A percentile compares a stretch with the other conserved stretches of the same genome.
These are phyloP conservation scores for Pichia terricola DNA, from an alignment of 1,139 yeast species.

Conservation along the genomic window DNA sequence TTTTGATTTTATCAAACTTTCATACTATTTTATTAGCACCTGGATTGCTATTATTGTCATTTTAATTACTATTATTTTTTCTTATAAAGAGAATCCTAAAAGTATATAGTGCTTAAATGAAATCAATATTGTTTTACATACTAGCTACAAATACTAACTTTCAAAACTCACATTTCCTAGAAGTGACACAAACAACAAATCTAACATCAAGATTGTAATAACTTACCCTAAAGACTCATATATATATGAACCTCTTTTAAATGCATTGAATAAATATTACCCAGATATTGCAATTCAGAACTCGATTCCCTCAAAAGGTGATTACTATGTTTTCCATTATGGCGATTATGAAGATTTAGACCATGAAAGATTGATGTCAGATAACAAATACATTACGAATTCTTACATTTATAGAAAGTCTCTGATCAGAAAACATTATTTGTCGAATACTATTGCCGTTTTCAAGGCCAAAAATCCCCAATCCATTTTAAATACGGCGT, in stretches of 20 bases:
- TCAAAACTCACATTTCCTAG: too few relatives aligned
- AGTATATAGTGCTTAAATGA: too few relatives aligned
- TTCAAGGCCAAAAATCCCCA: slow-evolving; percentile 67
- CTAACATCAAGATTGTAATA: slow-evolving; percentile 7
- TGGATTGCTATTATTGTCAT: too few relatives aligned
- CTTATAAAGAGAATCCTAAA: too few relatives aligned
- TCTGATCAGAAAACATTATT: slow-evolving; percentile 78
- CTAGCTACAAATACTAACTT: too few relatives aligned
- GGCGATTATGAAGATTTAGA: slow-evolving; percentile 88
- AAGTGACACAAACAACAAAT: too few relatives aligned
- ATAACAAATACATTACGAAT: slow-evolving; percentile 52
- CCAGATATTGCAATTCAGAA: slow-evolving; percentile 17
- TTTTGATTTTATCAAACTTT: too few relatives aligned
- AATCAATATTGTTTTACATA: too few relatives aligned
- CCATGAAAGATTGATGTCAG: slow-evolving; percentile 44
- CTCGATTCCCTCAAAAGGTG: slow-evolving; percentile 15
- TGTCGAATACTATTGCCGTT: slow-evolving; percentile 69
- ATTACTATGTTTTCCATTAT: slow-evolving; percentile 48
- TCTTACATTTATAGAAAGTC: slow-evolving; percentile 84
- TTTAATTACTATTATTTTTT: too few relatives aligned
- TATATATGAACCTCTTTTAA: slow-evolving; percentile 42
- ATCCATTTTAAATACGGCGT: slow-evolving; percentile 49
- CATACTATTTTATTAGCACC: too few relatives aligned
- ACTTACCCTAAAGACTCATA: slow-evolving; percentile 35
- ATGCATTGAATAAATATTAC: slow-evolving; percentile 25